Evolutionary conservation across 345 rosid genomes (phyloP), one percentile per base, ranked within the genome.

Genomic region (Acer campestre): DNA sequence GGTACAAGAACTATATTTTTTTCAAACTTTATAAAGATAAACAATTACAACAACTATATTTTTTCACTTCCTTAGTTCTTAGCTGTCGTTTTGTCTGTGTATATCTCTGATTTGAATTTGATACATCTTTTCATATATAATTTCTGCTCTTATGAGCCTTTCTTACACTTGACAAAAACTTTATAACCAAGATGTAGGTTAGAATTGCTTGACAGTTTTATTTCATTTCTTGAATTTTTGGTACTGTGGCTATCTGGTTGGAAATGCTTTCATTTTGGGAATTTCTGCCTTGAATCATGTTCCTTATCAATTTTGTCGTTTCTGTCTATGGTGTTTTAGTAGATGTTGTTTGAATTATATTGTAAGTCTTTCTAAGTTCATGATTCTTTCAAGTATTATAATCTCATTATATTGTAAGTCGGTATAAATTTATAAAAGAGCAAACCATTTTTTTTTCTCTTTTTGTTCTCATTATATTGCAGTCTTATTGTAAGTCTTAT

Each of bases 81-180:
- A 14, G 46, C 53, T 40, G 46, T 13, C 14, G 40, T 55, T 6
- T 38, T n/a, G 14, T 40, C 49, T 9, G 16, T 29, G 74, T n/a
- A 6, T 58, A 14, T 58, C 29, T 72, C 31, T 56, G 23, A 55
- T n/a, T 56, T 71, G 75, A 71, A 35, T 44, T 58, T 72, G 53
- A 72, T 22, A 6, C 8, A 1, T 2, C 6, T 23, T 56, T 29
- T 13, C 49, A 35, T 53, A 16, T 16, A 56, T 55, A 72, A 68
- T 5, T 68, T 10, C 31, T 44, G 35, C 20, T 71, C 63, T 72
- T 18, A 59, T 35, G 6, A 35, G 49, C 75, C 63, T 71, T 25
- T 18, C 25, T 71, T 71, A 25, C 63, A 53, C 49, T 18, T 18
- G 17, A 16, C 14, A 3, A 31, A 18, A 56, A 49, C 65, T 56